These are phyloP conservation scores for Botrytis paeoniae DNA, from an alignment of 2,329 filamentous ascomycete species.

Conservation along the genomic window DNA sequence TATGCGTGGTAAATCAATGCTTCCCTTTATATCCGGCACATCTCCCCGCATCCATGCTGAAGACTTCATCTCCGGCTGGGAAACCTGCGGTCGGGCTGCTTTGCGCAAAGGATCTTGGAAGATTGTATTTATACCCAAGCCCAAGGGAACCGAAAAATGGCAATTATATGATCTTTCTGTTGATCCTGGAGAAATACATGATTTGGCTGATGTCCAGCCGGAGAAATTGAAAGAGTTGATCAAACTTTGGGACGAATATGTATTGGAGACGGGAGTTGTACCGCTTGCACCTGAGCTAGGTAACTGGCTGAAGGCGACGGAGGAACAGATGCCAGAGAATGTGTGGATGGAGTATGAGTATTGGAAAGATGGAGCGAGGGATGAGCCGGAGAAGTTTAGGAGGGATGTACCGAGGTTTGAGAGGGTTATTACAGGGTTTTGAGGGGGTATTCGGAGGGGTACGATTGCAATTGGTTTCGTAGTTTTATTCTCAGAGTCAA, in stretches of 20 bases:
- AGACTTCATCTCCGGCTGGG: background rate
- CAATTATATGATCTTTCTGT: conserved; percentile 53
- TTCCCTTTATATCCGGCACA: background rate
- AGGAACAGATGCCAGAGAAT: conserved; percentile 64
- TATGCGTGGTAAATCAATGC: background rate
- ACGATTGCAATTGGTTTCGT: fast-evolving
- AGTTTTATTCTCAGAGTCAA: background rate
- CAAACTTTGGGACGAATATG: conserved; percentile 56
- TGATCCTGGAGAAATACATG: conserved; percentile 51
- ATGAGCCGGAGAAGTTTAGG: conserved; percentile 25
- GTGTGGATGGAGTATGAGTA: conserved; percentile 66
- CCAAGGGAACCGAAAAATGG: conserved; percentile 54
- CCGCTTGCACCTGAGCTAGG: conserved; percentile 57
- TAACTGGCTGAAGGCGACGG: conserved; percentile 56
- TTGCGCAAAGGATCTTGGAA: background rate
- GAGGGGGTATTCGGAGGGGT: background rate
- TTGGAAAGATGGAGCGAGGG: conserved; percentile 51
- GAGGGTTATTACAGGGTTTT: conserved; percentile 19
- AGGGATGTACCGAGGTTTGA: conserved; percentile 23
- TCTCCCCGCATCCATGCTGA: background rate
- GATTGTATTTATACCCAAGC: conserved; percentile 46
- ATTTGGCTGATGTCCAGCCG: conserved; percentile 43
- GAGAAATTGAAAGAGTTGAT: conserved; percentile 48
- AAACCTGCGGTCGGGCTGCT: background rate
- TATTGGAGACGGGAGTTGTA: conserved; percentile 58